Evolutionary conservation across 768 basidiomycete species (phyloP).

Genomic region (Baorangia bicolor): DNA sequence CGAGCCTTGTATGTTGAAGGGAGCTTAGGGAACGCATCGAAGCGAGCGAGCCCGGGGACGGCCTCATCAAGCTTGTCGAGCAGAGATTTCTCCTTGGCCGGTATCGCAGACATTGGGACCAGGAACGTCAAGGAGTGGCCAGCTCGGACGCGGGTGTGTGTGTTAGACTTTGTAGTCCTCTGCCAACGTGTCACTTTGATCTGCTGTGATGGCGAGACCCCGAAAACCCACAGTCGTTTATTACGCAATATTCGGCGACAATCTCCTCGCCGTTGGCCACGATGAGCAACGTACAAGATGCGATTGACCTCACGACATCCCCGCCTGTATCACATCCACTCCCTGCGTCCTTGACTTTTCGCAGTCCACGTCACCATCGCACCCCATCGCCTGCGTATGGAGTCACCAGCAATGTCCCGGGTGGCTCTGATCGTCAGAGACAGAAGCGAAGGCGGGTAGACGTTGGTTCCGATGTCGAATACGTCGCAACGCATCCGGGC

Average conservation of each 20-base stretch:
- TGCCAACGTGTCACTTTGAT: constrained; percentile 14
- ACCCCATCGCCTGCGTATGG: constrained; percentile 1
- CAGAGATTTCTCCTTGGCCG: constrained; percentile 32
- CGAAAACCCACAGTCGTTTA: constrained; percentile 4
- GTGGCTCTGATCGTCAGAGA: constrained; percentile 4
- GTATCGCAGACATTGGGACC: constrained; percentile 16
- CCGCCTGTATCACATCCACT: not conserved
- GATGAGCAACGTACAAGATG: constrained; percentile 15
- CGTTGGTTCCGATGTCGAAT: not conserved
- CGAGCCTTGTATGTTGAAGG: constrained; percentile 78
- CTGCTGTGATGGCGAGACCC: constrained; percentile 5
- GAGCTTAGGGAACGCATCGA: constrained; percentile 88
- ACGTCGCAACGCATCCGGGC: not conserved
- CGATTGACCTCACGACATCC: constrained; percentile 9
- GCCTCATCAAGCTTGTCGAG: constrained; percentile 64
- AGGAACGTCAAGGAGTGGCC: not conserved
- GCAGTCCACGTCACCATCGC: not conserved
- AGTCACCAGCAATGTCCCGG: not conserved
- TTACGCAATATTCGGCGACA: constrained; percentile 19
- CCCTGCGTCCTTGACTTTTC: not conserved
- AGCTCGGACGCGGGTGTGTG: not conserved
- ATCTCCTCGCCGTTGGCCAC: constrained; percentile 17
- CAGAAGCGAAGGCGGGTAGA: constrained; percentile 20
- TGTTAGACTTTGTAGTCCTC: not conserved
- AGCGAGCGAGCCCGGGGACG: constrained; percentile 57